Evolutionary conservation across 164 flowering plant genomes (phyloP), one percentile per base, ranked within the genome.

Genomic region (Stephania cephalantha): DNA sequence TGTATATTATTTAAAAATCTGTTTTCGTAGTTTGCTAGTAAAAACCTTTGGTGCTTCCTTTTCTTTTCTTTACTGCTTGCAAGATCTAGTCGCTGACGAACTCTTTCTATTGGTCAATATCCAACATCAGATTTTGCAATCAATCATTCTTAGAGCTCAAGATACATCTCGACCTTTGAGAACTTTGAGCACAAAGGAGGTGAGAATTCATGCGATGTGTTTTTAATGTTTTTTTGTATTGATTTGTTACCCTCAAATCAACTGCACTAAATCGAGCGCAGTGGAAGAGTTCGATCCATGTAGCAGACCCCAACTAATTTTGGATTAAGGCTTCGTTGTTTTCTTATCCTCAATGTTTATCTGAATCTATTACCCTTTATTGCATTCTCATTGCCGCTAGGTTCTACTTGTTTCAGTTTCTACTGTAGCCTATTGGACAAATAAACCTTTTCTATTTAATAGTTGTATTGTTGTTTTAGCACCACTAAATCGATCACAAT

Each of bases 111-210:
- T 76, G 68, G 53, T 48, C 9, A 8, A 48, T 8, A 48, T 15
- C 76, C 50, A 58, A 77, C 25, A 81, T 71, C 92, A 95, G 98
- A 90, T 95, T 83, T 85, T 95, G 85, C 98, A 94, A 82, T 85
- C 74, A 50, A 88, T 95, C 73, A 82, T 95, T 78, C 74, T 77
- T 46, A 87, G 93, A 53, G 94, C 91, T 73, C 85, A 84, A 81
- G 90, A 89, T 84, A 69, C 81, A 71, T 80, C 78, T 30, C 86
- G 84, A 63, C 55, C 90, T 48, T 83, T 82, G 77, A 88, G 96
- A 85, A 86, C 92, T 71, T 91, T 95, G 68, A 93, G 98, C 72
- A 93, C 99, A 20, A 95, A 95, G 78, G 99, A 95, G 97, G 99
- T 93, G 71, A 79, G 52, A 20, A 48, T 17, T 12, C 1, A 1